phyloP scores from a whole-genome alignment of 345 rosid genomes.

The Cardamine occulta region DNA sequence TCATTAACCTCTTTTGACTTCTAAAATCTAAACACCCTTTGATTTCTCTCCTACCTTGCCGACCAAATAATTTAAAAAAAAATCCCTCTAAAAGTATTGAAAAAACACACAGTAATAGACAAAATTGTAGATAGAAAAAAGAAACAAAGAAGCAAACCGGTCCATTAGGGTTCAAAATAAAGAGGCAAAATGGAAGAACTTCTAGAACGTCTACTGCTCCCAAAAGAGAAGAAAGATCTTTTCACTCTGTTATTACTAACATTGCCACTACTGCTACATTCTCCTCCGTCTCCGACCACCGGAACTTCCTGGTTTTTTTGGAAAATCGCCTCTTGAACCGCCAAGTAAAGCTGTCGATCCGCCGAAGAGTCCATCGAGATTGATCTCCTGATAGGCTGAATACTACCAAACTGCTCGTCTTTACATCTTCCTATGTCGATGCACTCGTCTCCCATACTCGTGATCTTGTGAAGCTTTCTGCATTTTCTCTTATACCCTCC shows the following conservation, averaged over 20 bases:
- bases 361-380: slow-evolving; percentile 87
- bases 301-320: slow-evolving; percentile 46
- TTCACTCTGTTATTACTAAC: slow-evolving; percentile 47
- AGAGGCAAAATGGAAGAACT: slow-evolving; percentile 71
- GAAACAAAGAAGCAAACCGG: neutral
- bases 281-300: slow-evolving; percentile 47
- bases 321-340: slow-evolving; percentile 63
- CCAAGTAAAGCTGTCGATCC: slow-evolving; percentile 60
- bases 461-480: slow-evolving; percentile 53
- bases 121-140: slow-evolving; percentile 9
- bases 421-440: slow-evolving; percentile 66
- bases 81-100: neutral
- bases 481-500: slow-evolving; percentile 44
- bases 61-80: slow-evolving; percentile 14
- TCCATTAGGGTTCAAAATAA: slow-evolving; percentile 55
- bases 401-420: slow-evolving; percentile 54
- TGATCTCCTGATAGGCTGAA: slow-evolving; percentile 83
- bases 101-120: neutral
- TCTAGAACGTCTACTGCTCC: slow-evolving; percentile 68
- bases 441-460: slow-evolving; percentile 91
- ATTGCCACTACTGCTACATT: slow-evolving; percentile 36
- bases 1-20: slow-evolving; percentile 26
- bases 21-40: slow-evolving; percentile 31
- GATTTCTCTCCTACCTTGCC: slow-evolving; percentile 41
- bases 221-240: slow-evolving; percentile 76